phyloP scores from a whole-genome alignment of 306 rosid genomes.

The Ammopiptanthus mongolicus region DNA sequence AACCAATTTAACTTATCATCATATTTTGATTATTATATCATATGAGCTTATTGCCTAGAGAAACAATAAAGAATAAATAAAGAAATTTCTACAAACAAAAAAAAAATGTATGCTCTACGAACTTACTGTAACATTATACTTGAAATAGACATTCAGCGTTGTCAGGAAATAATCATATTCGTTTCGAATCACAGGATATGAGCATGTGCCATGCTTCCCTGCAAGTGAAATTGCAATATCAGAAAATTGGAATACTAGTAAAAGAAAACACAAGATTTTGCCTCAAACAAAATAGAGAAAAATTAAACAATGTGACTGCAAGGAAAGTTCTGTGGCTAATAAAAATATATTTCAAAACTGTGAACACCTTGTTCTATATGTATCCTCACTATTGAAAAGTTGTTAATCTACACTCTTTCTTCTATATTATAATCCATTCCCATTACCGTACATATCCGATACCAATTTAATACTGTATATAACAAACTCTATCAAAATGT shows the following conservation, averaged over 20 bases:
- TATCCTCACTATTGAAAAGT: too few relatives aligned
- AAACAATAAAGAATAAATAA: slow-evolving; percentile 20
- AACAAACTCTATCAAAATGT: neutral
- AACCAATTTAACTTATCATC: neutral
- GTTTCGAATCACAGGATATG: slow-evolving; percentile 58
- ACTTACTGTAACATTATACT: slow-evolving; percentile 93
- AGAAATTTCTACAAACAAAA: neutral
- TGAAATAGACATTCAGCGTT: slow-evolving; percentile 64
- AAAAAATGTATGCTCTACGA: neutral
- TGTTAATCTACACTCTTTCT: too few relatives aligned
- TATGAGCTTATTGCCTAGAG: neutral
- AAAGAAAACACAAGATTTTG: slow-evolving; percentile 1
- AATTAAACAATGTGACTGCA: neutral
- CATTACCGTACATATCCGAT: too few relatives aligned
- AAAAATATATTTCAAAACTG: slow-evolving; percentile 2
- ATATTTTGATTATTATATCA: neutral
- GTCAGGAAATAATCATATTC: slow-evolving; percentile 79
- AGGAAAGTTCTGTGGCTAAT: neutral
- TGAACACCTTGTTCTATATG: neutral
- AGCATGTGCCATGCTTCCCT: slow-evolving; percentile 98
- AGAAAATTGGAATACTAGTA: slow-evolving; percentile 11
- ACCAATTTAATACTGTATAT: neutral
- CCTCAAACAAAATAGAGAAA: neutral
- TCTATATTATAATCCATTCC: too few relatives aligned
- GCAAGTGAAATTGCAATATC: slow-evolving; percentile 33